Percentiles rank a stretch among this genome's conserved stretches.
phyloP scores from a whole-genome alignment of 2,329 filamentous ascomycete genomes.

The Ascochyta lentis region DNA sequence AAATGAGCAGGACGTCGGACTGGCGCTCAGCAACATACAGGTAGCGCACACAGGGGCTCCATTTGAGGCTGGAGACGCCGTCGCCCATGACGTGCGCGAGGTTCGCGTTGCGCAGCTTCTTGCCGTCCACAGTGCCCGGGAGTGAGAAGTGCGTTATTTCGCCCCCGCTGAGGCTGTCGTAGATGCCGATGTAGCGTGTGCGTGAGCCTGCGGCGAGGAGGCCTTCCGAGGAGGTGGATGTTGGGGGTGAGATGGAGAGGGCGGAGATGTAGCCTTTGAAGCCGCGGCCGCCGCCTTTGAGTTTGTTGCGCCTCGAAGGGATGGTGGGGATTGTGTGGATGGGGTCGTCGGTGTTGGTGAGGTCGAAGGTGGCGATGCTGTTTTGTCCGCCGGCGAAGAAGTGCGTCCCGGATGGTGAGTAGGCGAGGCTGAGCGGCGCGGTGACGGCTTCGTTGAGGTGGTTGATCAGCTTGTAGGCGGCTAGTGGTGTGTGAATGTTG shows the following conservation, averaged over 20 bases:
- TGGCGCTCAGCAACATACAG: constrained; percentile 65
- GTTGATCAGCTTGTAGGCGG: constrained; percentile 63
- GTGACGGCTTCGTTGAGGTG: constrained; percentile 64
- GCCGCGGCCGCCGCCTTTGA: constrained; percentile 53
- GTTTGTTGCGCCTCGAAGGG: constrained; percentile 53
- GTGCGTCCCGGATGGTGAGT: constrained; percentile 54
- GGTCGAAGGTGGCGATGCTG: constrained; percentile 63
- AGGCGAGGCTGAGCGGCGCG: constrained; percentile 62
- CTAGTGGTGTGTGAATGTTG: constrained; percentile 44
- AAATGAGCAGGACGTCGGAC: constrained; percentile 63
- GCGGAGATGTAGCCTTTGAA: constrained; percentile 65
- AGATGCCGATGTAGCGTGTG: constrained; percentile 63
- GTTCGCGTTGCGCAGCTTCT: constrained; percentile 9
- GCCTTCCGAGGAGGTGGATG: constrained; percentile 48
- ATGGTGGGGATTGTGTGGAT: constrained; percentile 52
- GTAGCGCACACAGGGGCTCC: constrained; percentile 65
- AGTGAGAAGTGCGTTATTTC: constrained; percentile 60
- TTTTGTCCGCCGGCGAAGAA: constrained; percentile 66
- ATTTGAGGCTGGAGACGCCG: constrained; percentile 63
- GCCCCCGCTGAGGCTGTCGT: constrained; percentile 58
- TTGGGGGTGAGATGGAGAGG: constrained; percentile 50
- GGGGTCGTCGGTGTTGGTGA: constrained; percentile 57
- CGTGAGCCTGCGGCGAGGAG: constrained; percentile 64
- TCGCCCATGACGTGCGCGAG: constrained; percentile 46
- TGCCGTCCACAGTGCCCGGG: constrained; percentile 24